These are phyloP conservation scores for Candida wancherniae DNA, from an alignment of 805 yeast genomes.

Conservation along the genomic window DNA sequence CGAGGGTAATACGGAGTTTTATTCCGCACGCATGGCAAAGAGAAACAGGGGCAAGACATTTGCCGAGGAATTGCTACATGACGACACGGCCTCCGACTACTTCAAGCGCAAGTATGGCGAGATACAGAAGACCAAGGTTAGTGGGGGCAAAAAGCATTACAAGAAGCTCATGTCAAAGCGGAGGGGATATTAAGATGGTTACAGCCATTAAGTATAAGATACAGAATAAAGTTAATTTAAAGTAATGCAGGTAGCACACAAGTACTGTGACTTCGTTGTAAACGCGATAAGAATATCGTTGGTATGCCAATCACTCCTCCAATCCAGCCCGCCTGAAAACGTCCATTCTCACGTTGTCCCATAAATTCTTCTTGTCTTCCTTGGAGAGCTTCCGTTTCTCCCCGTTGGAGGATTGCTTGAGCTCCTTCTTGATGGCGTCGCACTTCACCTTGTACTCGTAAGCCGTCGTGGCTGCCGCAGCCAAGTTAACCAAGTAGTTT, in stretches of 20 bases:
- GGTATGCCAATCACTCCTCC: constrained; percentile 24
- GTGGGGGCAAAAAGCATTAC: constrained; percentile 66
- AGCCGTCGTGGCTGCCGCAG: constrained; percentile 53
- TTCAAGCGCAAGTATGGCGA: constrained; percentile 81
- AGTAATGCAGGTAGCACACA: too few relatives aligned
- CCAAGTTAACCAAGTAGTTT: constrained; percentile 47
- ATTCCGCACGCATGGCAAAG: constrained; percentile 57
- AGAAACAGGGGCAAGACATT: constrained; percentile 74
- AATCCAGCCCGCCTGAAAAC: constrained; percentile 47
- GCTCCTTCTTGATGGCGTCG: constrained; percentile 28
- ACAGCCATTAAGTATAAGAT: too few relatives aligned
- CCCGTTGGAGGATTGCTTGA: constrained; percentile 17
- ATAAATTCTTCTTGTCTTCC: constrained; percentile 39
- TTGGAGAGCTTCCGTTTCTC: constrained; percentile 30
- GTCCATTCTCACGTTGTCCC: constrained; percentile 49
- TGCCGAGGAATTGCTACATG: constrained; percentile 78
- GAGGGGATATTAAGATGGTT: constrained; percentile 36
- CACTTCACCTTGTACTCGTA: constrained; percentile 42
- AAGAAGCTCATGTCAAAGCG: constrained; percentile 61
- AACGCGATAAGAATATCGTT: too few relatives aligned
- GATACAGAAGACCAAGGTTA: constrained; percentile 57
- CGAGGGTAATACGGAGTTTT: constrained; percentile 78
- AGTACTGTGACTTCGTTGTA: too few relatives aligned
- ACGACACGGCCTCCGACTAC: constrained; percentile 62
- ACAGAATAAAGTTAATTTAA: too few relatives aligned